These are phyloP conservation scores for Helicostylum pulchrum DNA, from an alignment of 192 early-diverging fungal species.

Conservation along the genomic window DNA sequence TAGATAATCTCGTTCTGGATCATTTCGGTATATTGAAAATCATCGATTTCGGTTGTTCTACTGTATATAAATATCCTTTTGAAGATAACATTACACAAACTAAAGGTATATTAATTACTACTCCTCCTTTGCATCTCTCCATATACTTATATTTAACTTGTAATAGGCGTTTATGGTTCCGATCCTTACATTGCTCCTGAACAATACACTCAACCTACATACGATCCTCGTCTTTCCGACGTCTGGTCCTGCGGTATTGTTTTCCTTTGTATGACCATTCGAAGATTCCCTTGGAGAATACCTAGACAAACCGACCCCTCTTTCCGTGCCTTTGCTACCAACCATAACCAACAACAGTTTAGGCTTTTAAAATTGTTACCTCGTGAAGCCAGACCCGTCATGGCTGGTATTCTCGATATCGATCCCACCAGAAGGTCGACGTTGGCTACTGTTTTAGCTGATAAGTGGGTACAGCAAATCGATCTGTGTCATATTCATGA, in stretches of 20 bases:
- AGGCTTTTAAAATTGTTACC: slow-evolving; percentile 61
- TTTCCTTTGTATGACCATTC: slow-evolving; percentile 69
- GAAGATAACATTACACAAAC: slow-evolving; percentile 45
- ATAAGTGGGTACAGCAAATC: slow-evolving; percentile 72
- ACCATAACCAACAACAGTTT: slow-evolving; percentile 44
- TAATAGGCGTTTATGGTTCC: slow-evolving; percentile 79
- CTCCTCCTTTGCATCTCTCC: slow-evolving; percentile 26
- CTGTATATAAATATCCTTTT: slow-evolving; percentile 85
- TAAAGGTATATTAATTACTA: slow-evolving; percentile 33
- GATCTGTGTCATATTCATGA: slow-evolving; percentile 45
- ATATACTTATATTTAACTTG: no score
- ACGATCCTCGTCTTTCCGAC: slow-evolving; percentile 81
- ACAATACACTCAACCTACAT: slow-evolving; percentile 61
- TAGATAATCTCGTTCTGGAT: slow-evolving; percentile 84
- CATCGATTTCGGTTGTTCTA: slow-evolving; percentile 93
- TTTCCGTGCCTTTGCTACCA: slow-evolving; percentile 49
- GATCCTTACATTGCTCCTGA: slow-evolving; percentile 98
- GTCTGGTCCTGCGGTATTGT: slow-evolving; percentile 91
- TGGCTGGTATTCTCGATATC: slow-evolving; percentile 63
- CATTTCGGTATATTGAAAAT: slow-evolving; percentile 79
- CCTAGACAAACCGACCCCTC: slow-evolving; percentile 55
- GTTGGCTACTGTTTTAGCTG: slow-evolving; percentile 65
- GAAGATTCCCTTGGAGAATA: slow-evolving; percentile 67
- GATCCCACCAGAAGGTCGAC: slow-evolving; percentile 55
- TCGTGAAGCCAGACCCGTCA: slow-evolving; percentile 55